Percentiles rank a stretch among this genome's conserved stretches.
These are phyloP conservation scores for Ophiostoma triangulosporum DNA, from an alignment of 2,329 filamentous ascomycete genomes.

Conservation along the genomic window DNA sequence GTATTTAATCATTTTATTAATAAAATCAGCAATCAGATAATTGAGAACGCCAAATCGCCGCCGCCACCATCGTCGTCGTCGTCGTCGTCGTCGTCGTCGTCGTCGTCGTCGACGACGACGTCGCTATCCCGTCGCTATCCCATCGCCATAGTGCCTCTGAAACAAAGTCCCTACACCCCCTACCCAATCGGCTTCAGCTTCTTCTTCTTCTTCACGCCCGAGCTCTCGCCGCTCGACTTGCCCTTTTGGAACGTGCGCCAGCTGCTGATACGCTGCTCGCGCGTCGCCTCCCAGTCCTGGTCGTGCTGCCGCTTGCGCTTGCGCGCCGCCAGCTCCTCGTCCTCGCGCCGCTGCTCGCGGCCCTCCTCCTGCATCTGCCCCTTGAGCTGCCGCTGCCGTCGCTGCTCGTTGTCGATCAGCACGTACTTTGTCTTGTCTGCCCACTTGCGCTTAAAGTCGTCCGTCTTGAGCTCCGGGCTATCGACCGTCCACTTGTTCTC, in stretches of 20 bases:
- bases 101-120: no score
- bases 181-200: constrained; percentile 50
- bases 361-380: constrained; percentile 96
- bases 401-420: constrained; percentile 81
- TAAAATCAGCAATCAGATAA: no score
- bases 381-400: constrained; percentile 72
- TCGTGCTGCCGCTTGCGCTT: constrained; percentile 87
- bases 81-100: no score
- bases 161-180: not conserved
- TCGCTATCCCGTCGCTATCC: no score
- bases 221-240: constrained; percentile 17
- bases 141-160: not conserved
- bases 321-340: constrained; percentile 68
- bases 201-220: constrained; percentile 44
- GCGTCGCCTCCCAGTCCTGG: constrained; percentile 84
- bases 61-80: no score
- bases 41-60: no score
- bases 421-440: constrained; percentile 80
- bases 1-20: no score
- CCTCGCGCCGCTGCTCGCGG: constrained; percentile 69
- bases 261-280: constrained; percentile 82
- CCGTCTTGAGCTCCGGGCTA: constrained; percentile 71
- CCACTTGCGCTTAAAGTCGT: constrained; percentile 75
- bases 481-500: constrained; percentile 90
- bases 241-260: constrained; percentile 88